phyloP scores from a whole-genome alignment of 257 asterid genomes.

The Coffea eugenioides region DNA sequence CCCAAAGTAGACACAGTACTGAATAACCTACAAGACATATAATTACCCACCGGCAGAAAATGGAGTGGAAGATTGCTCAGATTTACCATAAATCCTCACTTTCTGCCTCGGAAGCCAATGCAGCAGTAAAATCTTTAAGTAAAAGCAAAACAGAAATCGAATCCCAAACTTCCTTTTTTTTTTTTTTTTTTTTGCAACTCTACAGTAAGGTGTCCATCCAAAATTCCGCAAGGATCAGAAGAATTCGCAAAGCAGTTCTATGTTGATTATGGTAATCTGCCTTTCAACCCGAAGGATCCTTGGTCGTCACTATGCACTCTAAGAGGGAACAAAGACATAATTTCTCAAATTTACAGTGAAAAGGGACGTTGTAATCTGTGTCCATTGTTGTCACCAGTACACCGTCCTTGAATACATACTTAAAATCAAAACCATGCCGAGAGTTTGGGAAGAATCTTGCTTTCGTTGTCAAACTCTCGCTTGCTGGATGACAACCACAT shows the following conservation, averaged over 20 bases:
- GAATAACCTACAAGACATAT: too few species aligned
- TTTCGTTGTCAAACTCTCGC: constrained; percentile 13
- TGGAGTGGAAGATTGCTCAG: too few species aligned
- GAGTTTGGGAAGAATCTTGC: constrained; percentile 19
- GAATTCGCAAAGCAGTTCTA: constrained; percentile 34
- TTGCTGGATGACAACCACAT: constrained; percentile 52
- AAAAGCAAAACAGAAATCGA: neutral
- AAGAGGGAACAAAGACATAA: constrained; percentile 80
- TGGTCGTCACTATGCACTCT: constrained; percentile 61
- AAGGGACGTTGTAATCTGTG: constrained; percentile 35
- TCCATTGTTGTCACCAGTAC: constrained; percentile 50
- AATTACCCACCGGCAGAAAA: too few species aligned
- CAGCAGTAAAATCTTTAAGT: neutral
- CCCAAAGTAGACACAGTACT: too few species aligned
- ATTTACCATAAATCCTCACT: too few species aligned
- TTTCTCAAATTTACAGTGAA: constrained; percentile 75
- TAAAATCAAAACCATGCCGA: constrained; percentile 24
- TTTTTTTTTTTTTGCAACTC: constrained; percentile 2
- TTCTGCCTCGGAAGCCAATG: too few species aligned
- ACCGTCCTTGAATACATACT: constrained; percentile 59
- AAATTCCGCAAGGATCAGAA: constrained; percentile 22
- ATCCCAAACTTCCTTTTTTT: neutral
- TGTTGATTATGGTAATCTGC: constrained; percentile 21
- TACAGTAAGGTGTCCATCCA: neutral
- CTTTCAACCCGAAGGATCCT: constrained; percentile 32